A percentile compares a stretch with the other conserved stretches of the same genome.
These are phyloP conservation scores for Colletotrichum truncatum DNA, from an alignment of 2,329 filamentous ascomycete species.

Conservation along the genomic window DNA sequence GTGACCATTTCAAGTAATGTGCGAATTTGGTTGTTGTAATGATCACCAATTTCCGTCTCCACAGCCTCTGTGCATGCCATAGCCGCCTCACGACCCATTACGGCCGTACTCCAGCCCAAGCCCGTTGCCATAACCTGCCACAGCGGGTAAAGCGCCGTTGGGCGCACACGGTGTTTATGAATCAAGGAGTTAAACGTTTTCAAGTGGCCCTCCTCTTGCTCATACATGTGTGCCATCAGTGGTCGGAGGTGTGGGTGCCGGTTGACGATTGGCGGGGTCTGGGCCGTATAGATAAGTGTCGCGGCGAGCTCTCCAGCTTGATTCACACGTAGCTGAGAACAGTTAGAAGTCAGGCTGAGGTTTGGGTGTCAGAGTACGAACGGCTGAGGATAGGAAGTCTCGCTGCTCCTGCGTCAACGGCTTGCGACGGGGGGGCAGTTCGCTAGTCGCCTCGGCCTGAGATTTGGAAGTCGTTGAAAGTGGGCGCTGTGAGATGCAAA, in stretches of 20 bases:
- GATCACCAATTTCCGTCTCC: slow-evolving; percentile 95
- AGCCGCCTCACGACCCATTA: slow-evolving; percentile 90
- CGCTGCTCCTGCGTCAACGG: slow-evolving; percentile 75
- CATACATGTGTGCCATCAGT: slow-evolving; percentile 97
- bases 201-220: slow-evolving; percentile 92
- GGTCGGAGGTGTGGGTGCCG: slow-evolving; percentile 88
- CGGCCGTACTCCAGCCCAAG: slow-evolving; percentile 88
- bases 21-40: slow-evolving; percentile 94
- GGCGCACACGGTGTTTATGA: slow-evolving; percentile 87
- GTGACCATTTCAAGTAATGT: slow-evolving; percentile 82
- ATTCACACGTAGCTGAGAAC: slow-evolving; percentile 82
- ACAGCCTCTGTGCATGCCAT: slow-evolving; percentile 99
- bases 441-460: slow-evolving; percentile 16
- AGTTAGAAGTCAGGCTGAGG: neutral
- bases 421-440: slow-evolving; percentile 50
- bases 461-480: slow-evolving; percentile 14
- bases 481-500: slow-evolving; percentile 5
- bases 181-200: slow-evolving; percentile 85
- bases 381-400: slow-evolving; percentile 79
- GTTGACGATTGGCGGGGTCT: slow-evolving; percentile 82
- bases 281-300: slow-evolving; percentile 90
- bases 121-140: slow-evolving; percentile 85
- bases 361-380: slow-evolving; percentile 47
- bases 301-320: slow-evolving; percentile 98
- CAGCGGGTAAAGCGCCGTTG: slow-evolving; percentile 90